phyloP scores from a whole-genome alignment of 345 rosid genomes.

The Arabis hirsuta region DNA sequence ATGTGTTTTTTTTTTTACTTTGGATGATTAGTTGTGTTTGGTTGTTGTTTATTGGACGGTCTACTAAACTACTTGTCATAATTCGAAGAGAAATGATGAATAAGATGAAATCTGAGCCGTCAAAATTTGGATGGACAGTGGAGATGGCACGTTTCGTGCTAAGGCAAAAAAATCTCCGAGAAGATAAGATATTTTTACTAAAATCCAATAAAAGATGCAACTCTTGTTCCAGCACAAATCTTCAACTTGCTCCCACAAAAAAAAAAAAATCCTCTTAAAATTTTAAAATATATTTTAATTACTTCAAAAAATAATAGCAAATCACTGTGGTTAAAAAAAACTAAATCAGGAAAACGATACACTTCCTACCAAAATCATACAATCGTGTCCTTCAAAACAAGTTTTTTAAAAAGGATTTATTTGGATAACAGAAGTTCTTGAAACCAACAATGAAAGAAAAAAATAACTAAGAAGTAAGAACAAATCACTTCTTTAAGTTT shows the following conservation, averaged over 20 bases:
- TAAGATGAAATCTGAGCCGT: constrained; percentile 45
- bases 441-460: constrained; percentile 2
- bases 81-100: neutral
- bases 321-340: constrained; percentile 3
- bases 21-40: constrained; percentile 18
- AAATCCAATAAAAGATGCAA: constrained; percentile 14
- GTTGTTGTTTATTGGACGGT: constrained; percentile 5
- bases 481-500: constrained; percentile 30
- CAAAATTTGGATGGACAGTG: constrained; percentile 34
- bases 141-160: constrained; percentile 43
- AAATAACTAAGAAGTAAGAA: constrained; percentile 2
- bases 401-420: constrained; percentile 33
- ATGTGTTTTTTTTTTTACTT: neutral
- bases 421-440: constrained; percentile 16
- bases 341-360: constrained; percentile 28
- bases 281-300: neutral
- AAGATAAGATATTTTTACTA: constrained; percentile 37
- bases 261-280: neutral
- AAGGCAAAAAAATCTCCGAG: constrained; percentile 30
- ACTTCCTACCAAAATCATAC: constrained; percentile 27
- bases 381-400: constrained; percentile 29
- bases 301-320: neutral
- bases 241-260: constrained; percentile 1
- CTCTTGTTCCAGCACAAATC: constrained; percentile 24
- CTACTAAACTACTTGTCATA: constrained; percentile 34